Evolutionary conservation across 2,329 filamentous ascomycete genomes (phyloP).

Genomic region (Grosmannia penicillata): DNA sequence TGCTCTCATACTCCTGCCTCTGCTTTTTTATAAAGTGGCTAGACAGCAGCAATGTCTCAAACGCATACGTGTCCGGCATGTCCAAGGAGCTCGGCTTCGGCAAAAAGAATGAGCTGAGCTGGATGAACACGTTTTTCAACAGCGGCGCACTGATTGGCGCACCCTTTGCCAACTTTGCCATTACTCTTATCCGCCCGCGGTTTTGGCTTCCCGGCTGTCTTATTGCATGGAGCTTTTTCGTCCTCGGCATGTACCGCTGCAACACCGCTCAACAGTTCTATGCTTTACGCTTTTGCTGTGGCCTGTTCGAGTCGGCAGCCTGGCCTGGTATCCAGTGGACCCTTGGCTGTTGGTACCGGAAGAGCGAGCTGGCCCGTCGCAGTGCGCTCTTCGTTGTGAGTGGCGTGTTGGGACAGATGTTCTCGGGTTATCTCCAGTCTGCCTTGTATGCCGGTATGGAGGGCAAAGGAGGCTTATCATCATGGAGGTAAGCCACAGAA

Average conservation of each 20-base stretch:
- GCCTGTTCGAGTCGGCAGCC: constrained; percentile 37
- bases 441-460: constrained; percentile 45
- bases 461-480: constrained; percentile 9
- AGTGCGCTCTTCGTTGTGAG: constrained; percentile 43
- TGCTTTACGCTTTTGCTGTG: constrained; percentile 36
- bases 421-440: constrained; percentile 43
- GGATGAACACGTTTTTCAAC: constrained; percentile 30
- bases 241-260: constrained; percentile 25
- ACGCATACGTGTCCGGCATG: constrained; percentile 33
- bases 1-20: constrained; percentile 25
- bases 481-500: no score
- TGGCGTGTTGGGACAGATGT: constrained; percentile 49
- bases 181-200: constrained; percentile 26
- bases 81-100: constrained; percentile 27
- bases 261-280: constrained; percentile 23
- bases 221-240: constrained; percentile 23
- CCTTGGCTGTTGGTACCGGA: constrained; percentile 48
- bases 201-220: constrained; percentile 25
- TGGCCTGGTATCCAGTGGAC: constrained; percentile 29
- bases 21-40: constrained; percentile 32
- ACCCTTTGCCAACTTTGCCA: constrained; percentile 26
- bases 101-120: constrained; percentile 23
- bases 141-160: constrained; percentile 31
- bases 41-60: constrained; percentile 29
- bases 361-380: constrained; percentile 43